Evolutionary conservation across 1,284 basidiomycete genomes (phyloP), one percentile per base, ranked within the genome.

Genomic region (Sanghuangporus weigelae): DNA sequence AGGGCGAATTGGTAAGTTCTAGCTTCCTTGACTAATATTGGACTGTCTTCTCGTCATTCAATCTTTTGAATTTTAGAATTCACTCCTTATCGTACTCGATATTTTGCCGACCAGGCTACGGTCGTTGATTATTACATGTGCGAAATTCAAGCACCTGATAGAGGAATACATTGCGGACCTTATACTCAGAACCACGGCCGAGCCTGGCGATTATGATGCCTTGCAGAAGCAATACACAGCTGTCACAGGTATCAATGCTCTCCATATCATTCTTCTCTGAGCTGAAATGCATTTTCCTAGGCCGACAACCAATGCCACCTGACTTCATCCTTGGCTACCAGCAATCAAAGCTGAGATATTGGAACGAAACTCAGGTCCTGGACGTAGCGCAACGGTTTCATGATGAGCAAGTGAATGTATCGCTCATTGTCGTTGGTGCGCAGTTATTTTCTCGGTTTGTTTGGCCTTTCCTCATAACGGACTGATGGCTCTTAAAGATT

Each of bases 81-180:
- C 64, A 72, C 75, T 39, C 70, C 71, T 1, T 69, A 74, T 21
- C 68, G 73, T 35, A 78, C 76, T 7, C 73, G 77, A 23, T 77
- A 74, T 66, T 72, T 74, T n/a, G 67, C 76, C 7, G 71, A 71
- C 44, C 75, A 77, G 64, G 71, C 76, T 14, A 74, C 73, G 3
- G 75, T 77, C 16, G 72, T 79, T 14, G 77, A 79, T 65, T 79
- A 78, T 64, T 79, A 73, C 46, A 76, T 78, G 77, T 77, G 64
- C 39, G 71, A 59, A 35, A 44, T 63, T 26, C 39, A 60, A 35
- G 39, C 16, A 59, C 8, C 14, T 21, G 2, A 19, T 21, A 8
- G 6, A n/a, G 39, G 14, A 36, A 12, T 26, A 4, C 16, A 12
- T n/a, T 31, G 8, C 11, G n/a, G 44, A 16, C 39, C 2, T 35